Evolutionary conservation across 1,284 basidiomycete species (phyloP), one percentile per base, ranked within the genome.

Genomic region (Austroboletus novae-zelandiae): DNA sequence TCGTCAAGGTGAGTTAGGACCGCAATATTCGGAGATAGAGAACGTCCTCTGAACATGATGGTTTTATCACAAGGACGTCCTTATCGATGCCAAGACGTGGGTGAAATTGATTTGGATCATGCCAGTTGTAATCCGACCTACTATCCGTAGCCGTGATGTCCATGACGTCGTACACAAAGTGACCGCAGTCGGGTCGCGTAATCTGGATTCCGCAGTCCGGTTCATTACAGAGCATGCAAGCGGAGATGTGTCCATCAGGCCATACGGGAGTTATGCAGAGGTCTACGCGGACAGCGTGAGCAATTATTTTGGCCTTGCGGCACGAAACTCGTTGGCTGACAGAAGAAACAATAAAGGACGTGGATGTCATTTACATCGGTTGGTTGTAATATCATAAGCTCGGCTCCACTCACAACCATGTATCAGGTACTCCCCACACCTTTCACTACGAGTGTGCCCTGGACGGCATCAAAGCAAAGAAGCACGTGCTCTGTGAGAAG

Each of bases 401-500:
- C 49, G 29, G 14, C 15, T 29, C 17, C 44, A 9, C 47, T 46
- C 57, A 50, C 43, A 56, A 53, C 52, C n/a, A 32, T 47, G 14
- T 34, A 40, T 40, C 64, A 81, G 89, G 90, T 20, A 94, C 94
- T 1, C 94, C 93, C 5, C 91, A 96, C 66, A 89, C 90, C 0
- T 76, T 79, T 54, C 94, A 97, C 73, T 92, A 92, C 65, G 73
- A 77, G 51, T 91, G 92, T 60, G 83, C 89, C 1, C 74, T 88
- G 56, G 84, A 83, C 45, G 88, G 89, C 9, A 80, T 95, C 53
- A 78, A 82, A 49, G 88, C 86, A 1, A 85, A 84, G 45, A 97
- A 95, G 69, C 81, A 94, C 67, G 87, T 96, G 18, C 81, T 94
- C 17, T 89, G 89, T 70, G 92, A 95, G 71, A 94, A 94, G 63